Evolutionary conservation across 2,329 filamentous ascomycete genomes (phyloP).

Genomic region (Ophioceras dolichostomum): DNA sequence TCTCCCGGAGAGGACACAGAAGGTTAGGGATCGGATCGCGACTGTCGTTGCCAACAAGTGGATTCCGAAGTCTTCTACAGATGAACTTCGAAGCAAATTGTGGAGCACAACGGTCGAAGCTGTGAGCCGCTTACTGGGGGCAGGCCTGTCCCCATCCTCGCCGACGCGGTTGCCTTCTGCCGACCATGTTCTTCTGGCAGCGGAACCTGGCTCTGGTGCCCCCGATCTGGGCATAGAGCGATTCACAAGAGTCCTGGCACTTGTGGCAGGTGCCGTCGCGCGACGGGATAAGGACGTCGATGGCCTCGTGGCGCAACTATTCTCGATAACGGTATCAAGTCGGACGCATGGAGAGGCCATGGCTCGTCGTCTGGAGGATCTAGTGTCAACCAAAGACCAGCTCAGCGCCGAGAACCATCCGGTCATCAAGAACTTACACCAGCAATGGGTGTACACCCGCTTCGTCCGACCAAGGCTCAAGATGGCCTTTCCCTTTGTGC

Average conservation of each 20-base stretch:
- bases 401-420: conserved; percentile 29
- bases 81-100: conserved; percentile 3
- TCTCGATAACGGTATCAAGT: conserved; percentile 18
- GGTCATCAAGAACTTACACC: conserved; percentile 26
- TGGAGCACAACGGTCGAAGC: too few species aligned
- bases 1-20: conserved; percentile 5
- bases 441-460: conserved; percentile 35
- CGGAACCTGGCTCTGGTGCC: too few species aligned
- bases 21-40: conserved; percentile 9
- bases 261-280: conserved; percentile 16
- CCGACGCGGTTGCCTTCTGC: too few species aligned
- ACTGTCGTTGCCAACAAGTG: conserved; percentile 12
- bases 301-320: conserved; percentile 12
- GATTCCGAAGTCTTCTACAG: conserved; percentile 3
- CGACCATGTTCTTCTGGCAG: too few species aligned
- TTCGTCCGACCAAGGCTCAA: conserved; percentile 31
- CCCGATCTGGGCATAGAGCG: background rate
- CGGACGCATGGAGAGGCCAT: conserved; percentile 23
- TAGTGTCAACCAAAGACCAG: conserved; percentile 25
- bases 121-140: too few species aligned
- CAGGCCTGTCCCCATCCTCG: too few species aligned
- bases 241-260: conserved; percentile 13
- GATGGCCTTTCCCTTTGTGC: conserved; percentile 23
- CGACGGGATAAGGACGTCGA: conserved; percentile 22
- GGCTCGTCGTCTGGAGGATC: conserved; percentile 26